A percentile compares a stretch with the other conserved stretches of the same genome.
phyloP scores from a whole-genome alignment of 1,284 basidiomycete genomes.

The Pisolithus thermaeus region DNA sequence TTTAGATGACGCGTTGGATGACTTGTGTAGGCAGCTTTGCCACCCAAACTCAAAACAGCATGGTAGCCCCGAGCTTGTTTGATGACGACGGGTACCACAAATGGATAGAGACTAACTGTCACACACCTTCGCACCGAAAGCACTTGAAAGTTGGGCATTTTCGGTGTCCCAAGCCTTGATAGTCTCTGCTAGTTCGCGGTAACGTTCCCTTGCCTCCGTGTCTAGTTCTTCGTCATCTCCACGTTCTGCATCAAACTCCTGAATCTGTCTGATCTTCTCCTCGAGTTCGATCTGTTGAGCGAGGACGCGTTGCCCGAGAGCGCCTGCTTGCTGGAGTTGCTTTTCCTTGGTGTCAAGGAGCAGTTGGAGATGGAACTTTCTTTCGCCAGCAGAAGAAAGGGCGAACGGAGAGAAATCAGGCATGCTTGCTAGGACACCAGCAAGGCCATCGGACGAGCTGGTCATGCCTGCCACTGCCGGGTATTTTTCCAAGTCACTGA shows the following conservation, averaged over 20 bases:
- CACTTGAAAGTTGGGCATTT: constrained; percentile 73
- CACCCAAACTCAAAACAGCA: not conserved
- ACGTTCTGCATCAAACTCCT: constrained; percentile 56
- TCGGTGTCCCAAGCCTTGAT: constrained; percentile 78
- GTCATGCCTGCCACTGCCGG: constrained; percentile 21
- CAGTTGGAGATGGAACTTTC: constrained; percentile 71
- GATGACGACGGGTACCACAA: constrained; percentile 4
- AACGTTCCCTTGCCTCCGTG: constrained; percentile 61
- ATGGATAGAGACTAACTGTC: not conserved
- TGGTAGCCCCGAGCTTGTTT: not conserved
- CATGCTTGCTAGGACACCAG: constrained; percentile 16
- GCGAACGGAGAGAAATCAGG: constrained; percentile 20
- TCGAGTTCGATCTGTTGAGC: constrained; percentile 90
- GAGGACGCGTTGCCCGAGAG: constrained; percentile 86
- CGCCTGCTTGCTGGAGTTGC: constrained; percentile 85
- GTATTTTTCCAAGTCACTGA: constrained; percentile 12
- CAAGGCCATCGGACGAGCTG: constrained; percentile 26
- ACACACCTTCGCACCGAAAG: constrained; percentile 65
- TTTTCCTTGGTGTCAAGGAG: constrained; percentile 85
- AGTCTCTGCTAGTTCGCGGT: constrained; percentile 74
- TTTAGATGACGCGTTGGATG: not conserved
- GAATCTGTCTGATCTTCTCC: constrained; percentile 75
- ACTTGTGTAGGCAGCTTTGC: not conserved
- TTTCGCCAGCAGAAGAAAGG: constrained; percentile 52
- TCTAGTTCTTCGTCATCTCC: constrained; percentile 59